phyloP scores from a whole-genome alignment of 768 basidiomycete genomes.

The Tephrocybe sp. region DNA sequence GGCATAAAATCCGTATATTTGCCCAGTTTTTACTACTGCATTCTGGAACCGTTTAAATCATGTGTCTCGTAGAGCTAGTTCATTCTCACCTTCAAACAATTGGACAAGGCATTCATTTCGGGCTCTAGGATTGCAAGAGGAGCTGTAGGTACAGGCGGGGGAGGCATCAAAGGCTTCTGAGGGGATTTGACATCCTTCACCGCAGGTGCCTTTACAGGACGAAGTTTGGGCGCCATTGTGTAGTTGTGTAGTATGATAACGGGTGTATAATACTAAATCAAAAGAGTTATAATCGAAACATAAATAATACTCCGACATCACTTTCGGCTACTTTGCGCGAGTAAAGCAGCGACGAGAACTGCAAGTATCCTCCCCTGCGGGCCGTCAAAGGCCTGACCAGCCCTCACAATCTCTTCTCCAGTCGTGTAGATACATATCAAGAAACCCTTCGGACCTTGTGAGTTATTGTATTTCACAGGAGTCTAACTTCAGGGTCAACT shows the following conservation, averaged over 20 bases:
- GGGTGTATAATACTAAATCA: background rate
- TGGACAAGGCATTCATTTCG: slow-evolving; percentile 58
- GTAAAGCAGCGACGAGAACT: no score
- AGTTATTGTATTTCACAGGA: background rate
- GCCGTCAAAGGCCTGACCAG: no score
- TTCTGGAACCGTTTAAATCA: slow-evolving; percentile 32
- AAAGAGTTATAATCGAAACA: no score
- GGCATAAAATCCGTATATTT: slow-evolving; percentile 68
- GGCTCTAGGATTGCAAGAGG: slow-evolving; percentile 50
- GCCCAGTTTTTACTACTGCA: slow-evolving; percentile 66
- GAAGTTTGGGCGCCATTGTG: slow-evolving; percentile 44
- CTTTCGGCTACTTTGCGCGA: no score
- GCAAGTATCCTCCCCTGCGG: no score
- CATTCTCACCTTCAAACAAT: slow-evolving; percentile 52
- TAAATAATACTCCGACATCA: background rate
- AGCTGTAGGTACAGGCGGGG: slow-evolving; percentile 43
- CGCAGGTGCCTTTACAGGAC: slow-evolving; percentile 28
- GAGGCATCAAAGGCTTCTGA: slow-evolving; percentile 48
- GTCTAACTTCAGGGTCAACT: background rate
- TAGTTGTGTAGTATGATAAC: background rate
- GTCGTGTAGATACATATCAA: no score
- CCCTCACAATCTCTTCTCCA: no score
- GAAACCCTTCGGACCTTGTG: background rate
- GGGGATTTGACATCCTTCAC: slow-evolving; percentile 20
- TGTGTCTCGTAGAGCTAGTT: slow-evolving; percentile 1